These are phyloP conservation scores for Aquanectria penicillioides DNA, from an alignment of 2,329 filamentous ascomycete species.

Conservation along the genomic window DNA sequence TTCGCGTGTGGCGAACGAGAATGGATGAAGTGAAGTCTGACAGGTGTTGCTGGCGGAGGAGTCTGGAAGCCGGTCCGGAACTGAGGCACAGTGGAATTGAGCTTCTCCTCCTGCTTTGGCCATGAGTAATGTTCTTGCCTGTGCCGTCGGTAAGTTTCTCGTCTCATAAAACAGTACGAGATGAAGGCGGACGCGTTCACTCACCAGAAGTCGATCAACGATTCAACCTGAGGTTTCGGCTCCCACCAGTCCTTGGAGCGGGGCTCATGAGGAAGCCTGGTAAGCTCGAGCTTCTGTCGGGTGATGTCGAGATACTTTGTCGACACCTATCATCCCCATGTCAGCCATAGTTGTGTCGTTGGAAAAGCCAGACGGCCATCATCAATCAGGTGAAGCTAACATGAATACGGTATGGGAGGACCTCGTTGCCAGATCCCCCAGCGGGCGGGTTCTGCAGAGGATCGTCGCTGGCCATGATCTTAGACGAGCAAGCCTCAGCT, in stretches of 20 bases:
- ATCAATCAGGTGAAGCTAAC: slow-evolving; percentile 52
- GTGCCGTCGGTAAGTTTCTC: slow-evolving; percentile 12
- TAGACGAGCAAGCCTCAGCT: slow-evolving; percentile 2
- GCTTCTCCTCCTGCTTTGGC: slow-evolving; percentile 65
- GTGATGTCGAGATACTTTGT: slow-evolving; percentile 75
- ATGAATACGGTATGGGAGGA: slow-evolving; percentile 67
- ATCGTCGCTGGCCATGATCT: slow-evolving; percentile 27
- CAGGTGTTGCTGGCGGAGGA: slow-evolving; percentile 50
- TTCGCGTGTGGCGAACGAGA: slow-evolving; percentile 60
- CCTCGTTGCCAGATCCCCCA: slow-evolving; percentile 50
- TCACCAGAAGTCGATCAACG: slow-evolving; percentile 73
- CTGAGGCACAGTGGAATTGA: slow-evolving; percentile 71
- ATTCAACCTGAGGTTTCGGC: slow-evolving; percentile 70
- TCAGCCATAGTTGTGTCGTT: slow-evolving; percentile 38
- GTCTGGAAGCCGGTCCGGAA: slow-evolving; percentile 66
- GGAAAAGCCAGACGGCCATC: not conserved
- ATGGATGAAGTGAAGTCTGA: slow-evolving; percentile 74
- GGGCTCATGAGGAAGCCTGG: slow-evolving; percentile 70
- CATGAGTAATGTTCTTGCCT: slow-evolving; percentile 76
- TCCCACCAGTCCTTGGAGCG: slow-evolving; percentile 65
- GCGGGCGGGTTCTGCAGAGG: slow-evolving; percentile 32
- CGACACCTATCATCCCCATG: slow-evolving; percentile 61
- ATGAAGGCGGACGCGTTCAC: slow-evolving; percentile 28
- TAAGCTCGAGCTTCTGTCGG: slow-evolving; percentile 72
- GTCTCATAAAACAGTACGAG: not conserved